phyloP scores from a whole-genome alignment of 805 yeast genomes.

The Candida multigemmis region DNA sequence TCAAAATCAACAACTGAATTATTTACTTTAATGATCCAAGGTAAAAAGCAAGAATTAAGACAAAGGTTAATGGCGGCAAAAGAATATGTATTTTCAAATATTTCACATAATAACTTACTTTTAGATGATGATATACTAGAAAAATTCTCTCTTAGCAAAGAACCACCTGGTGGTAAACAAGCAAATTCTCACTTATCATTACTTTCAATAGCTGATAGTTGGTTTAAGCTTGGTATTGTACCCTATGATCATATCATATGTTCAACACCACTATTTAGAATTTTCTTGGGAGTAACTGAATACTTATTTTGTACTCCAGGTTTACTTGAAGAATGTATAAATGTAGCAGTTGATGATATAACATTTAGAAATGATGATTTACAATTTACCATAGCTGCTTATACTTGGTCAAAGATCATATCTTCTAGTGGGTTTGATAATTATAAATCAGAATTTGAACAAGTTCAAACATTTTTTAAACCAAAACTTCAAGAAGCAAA shows the following conservation, averaged over 20 bases:
- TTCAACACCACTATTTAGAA: slow-evolving; percentile 86
- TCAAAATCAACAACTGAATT: slow-evolving; percentile 77
- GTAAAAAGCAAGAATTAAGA: slow-evolving; percentile 47
- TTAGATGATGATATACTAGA: slow-evolving; percentile 75
- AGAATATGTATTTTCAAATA: slow-evolving; percentile 66
- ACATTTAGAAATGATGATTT: slow-evolving; percentile 82
- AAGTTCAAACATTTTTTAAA: slow-evolving; percentile 72
- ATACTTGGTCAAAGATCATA: slow-evolving; percentile 81
- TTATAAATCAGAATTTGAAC: slow-evolving; percentile 65
- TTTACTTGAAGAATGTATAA: slow-evolving; percentile 69
- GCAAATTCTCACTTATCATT: slow-evolving; percentile 89
- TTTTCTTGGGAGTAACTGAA: slow-evolving; percentile 89
- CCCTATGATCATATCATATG: slow-evolving; percentile 97
- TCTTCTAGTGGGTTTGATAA: slow-evolving; percentile 64
- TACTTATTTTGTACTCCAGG: slow-evolving; percentile 81
- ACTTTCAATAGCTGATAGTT: slow-evolving; percentile 86
- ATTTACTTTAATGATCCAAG: slow-evolving; percentile 74
- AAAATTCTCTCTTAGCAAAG: slow-evolving; percentile 66
- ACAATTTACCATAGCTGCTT: slow-evolving; percentile 86
- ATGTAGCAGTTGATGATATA: slow-evolving; percentile 56
- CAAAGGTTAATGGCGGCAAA: slow-evolving; percentile 59
- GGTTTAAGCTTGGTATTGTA: slow-evolving; percentile 76
- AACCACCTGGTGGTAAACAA: slow-evolving; percentile 55
- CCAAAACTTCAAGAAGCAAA: slow-evolving; percentile 88
- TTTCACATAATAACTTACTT: slow-evolving; percentile 48